phyloP scores from a whole-genome alignment of 2,329 filamentous ascomycete species.

The Fonsecaea multimorphosa region DNA sequence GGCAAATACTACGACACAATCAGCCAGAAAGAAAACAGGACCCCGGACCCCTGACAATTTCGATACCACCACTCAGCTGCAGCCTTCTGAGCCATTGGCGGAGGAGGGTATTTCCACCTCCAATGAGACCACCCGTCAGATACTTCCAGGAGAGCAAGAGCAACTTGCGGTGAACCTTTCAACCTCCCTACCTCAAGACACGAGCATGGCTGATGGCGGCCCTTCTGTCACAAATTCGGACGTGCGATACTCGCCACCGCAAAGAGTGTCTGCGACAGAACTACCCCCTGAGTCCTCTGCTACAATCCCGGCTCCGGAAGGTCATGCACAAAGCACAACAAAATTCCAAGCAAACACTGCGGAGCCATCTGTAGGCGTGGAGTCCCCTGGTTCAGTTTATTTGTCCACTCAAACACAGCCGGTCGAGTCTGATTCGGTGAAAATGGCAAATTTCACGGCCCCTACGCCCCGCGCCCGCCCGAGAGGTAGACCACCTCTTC shows the following conservation, averaged over 20 bases:
- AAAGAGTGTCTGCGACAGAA: background rate
- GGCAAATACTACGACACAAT: background rate
- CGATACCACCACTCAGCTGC: background rate
- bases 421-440: background rate
- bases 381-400: background rate
- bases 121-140: background rate
- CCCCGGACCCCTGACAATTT: background rate
- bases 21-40: background rate
- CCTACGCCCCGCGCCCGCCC: background rate
- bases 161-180: background rate
- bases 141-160: background rate
- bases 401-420: background rate
- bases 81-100: background rate
- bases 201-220: background rate
- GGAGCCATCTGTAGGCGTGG: background rate
- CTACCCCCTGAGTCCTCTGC: background rate
- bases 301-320: background rate
- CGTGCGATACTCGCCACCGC: background rate
- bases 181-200: background rate
- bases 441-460: background rate
- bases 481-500: background rate
- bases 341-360: background rate
- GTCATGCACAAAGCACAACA: background rate
- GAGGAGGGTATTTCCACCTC: background rate
- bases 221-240: background rate